Conservation (phyloP, 768 basidiomycete genomes). For the Mycena olivaceomarginata region DNA sequence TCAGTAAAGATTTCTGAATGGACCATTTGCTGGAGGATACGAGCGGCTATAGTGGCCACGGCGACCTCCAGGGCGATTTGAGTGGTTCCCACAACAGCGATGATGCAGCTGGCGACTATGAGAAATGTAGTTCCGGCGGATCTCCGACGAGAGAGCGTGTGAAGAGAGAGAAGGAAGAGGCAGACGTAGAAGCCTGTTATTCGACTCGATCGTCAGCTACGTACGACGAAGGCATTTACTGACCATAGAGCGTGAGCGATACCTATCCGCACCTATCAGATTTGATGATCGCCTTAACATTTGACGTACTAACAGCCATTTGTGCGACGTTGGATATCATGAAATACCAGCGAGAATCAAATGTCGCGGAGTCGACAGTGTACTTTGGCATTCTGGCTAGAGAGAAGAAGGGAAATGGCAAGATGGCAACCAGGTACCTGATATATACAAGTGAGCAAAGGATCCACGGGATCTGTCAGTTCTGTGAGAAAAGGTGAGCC, state of each 20-base stretch:
- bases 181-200: neutral
- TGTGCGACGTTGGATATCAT: neutral
- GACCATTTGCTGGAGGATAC: neutral
- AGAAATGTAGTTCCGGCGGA: neutral
- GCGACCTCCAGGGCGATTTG: neutral
- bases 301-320: neutral
- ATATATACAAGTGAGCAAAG: no score
- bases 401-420: no score
- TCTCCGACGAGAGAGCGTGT: neutral
- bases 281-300: neutral
- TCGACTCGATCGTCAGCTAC: no score
- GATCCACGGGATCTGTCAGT: no score
- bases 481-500: no score
- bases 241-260: neutral
- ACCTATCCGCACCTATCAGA: neutral
- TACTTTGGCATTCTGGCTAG: neutral
- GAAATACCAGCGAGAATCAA: neutral
- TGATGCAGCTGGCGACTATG: neutral
- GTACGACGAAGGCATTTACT: neutral
- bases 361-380: neutral
- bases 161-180: neutral
- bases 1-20: neutral
- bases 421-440: no score
- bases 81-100: neutral
- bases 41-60: neutral